Percentiles rank a stretch among this genome's conserved stretches.
Evolutionary conservation across 164 flowering plant genomes (phyloP).

Genomic region (Vitis riparia): DNA sequence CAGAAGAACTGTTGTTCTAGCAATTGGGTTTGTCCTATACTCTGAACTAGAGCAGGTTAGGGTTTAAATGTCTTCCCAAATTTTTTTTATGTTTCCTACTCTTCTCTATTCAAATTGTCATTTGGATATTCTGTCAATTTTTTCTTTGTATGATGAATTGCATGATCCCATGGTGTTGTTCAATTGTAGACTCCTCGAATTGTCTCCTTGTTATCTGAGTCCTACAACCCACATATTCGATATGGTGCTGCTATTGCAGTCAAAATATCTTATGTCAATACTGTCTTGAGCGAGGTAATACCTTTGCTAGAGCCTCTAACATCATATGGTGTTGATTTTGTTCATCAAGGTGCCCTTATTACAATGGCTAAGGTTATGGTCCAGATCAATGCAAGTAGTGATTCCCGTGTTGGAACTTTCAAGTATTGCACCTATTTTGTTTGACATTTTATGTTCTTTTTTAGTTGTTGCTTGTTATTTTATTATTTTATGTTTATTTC

Average conservation of each 20-base stretch:
- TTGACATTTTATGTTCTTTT: not conserved
- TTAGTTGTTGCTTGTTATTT: not conserved
- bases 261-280: conserved; percentile 98
- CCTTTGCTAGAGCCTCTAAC: conserved; percentile 88
- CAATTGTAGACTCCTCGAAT: conserved; percentile 87
- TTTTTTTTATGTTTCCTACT: not conserved
- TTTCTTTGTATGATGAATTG: not conserved
- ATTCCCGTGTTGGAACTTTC: conserved; percentile 93
- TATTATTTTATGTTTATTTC: not conserved
- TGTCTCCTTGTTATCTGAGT: conserved; percentile 92
- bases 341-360: conserved; percentile 98
- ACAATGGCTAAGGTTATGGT: conserved; percentile 99
- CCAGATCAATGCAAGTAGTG: conserved; percentile 89
- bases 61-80: not conserved
- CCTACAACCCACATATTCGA: conserved; percentile 98
- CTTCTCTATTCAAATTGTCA: not conserved
- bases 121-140: not conserved
- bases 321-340: conserved; percentile 98
- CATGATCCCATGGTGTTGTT: not conserved
- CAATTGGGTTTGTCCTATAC: conserved; percentile 89
- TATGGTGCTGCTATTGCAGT: conserved; percentile 99
- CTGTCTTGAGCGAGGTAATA: conserved; percentile 96
- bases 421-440: conserved; percentile 43
- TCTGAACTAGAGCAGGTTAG: conserved; percentile 92
- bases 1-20: conserved; percentile 88